Conservation (phyloP, 345 rosid genomes). For the Sapria himalayana region DNA sequence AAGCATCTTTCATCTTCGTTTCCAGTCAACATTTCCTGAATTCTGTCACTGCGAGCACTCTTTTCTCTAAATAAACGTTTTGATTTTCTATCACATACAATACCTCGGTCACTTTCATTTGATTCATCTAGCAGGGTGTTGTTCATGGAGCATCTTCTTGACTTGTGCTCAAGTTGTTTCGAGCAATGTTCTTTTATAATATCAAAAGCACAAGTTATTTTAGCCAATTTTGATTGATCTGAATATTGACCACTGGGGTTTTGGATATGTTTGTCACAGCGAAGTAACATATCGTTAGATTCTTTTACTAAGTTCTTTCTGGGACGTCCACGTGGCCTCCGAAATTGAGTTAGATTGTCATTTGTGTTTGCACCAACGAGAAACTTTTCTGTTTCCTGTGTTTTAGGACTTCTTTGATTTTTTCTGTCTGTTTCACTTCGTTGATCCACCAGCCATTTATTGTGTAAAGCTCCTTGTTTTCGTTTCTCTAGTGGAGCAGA, state of each 20-base stretch:
- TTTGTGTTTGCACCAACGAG: conserved; percentile 5
- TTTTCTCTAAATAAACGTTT: conserved; percentile 10
- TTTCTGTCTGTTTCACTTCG: conserved; percentile 10
- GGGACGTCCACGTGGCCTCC: conserved; percentile 34
- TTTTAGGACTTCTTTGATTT: conserved; percentile 19
- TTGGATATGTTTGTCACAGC: conserved; percentile 15
- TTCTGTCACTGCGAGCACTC: conserved; percentile 8
- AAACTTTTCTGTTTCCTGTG: conserved; percentile 9
- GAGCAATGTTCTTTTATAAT: conserved; percentile 12
- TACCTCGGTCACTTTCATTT: no score
- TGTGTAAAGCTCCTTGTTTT: conserved; percentile 8
- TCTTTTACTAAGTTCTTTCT: conserved; percentile 24
- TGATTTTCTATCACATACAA: conserved; percentile 10
- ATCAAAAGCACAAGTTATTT: conserved; percentile 14
- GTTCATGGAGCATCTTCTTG: conserved; percentile 8
- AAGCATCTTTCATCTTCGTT: conserved; percentile 12
- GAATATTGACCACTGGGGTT: conserved; percentile 29
- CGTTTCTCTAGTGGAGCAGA: conserved; percentile 9
- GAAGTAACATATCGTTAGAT: conserved; percentile 13
- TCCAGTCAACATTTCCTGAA: conserved; percentile 7
- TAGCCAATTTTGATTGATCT: conserved; percentile 16
- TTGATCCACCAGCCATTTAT: conserved; percentile 9
- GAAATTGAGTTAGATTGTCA: conserved; percentile 11
- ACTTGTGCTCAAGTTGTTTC: conserved; percentile 10
- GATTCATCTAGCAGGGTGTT: no score